A percentile compares a stretch with the other conserved stretches of the same genome.
Conservation (phyloP, 169 alveolate species). For the Plasmodium gallinaceum region DNA sequence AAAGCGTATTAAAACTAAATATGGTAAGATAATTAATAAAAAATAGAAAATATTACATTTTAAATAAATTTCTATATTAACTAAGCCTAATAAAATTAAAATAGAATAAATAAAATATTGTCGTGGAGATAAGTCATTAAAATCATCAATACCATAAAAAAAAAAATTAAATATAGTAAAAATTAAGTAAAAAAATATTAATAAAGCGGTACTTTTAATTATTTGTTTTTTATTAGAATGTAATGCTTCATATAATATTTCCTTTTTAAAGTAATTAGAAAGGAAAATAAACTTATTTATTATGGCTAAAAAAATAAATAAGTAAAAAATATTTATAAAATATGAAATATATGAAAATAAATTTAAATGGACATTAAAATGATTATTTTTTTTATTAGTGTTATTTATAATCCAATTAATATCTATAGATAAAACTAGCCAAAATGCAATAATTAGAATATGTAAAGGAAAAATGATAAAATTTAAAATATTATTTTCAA, state of each 20-base stretch:
- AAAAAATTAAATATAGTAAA: constrained; percentile 59
- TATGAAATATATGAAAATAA: constrained; percentile 20
- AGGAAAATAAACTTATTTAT: constrained; percentile 43
- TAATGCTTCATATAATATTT: constrained; percentile 59
- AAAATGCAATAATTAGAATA: constrained; percentile 12
- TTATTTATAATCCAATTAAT: constrained; percentile 38
- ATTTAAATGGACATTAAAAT: constrained; percentile 34
- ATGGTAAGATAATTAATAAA: constrained; percentile 51
- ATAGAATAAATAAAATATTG: constrained; percentile 47
- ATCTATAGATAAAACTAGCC: constrained; percentile 53
- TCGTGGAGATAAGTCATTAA: constrained; percentile 33
- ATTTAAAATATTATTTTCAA: constrained; percentile 41
- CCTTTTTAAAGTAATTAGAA: constrained; percentile 48
- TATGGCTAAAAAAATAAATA: constrained; percentile 37
- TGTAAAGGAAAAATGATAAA: constrained; percentile 31
- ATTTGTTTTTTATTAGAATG: constrained; percentile 49
- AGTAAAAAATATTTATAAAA: constrained; percentile 46
- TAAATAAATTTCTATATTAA: constrained; percentile 45
- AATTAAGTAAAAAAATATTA: constrained; percentile 48
- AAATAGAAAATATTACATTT: constrained; percentile 50
- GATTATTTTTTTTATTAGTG: background rate
- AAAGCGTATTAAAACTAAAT: constrained; percentile 66
- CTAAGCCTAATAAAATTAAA: constrained; percentile 56
- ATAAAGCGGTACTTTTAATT: constrained; percentile 18
- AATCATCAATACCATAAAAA: constrained; percentile 69